Conservation (phyloP, 306 rosid species). For the Cajanus cajan region DNA sequence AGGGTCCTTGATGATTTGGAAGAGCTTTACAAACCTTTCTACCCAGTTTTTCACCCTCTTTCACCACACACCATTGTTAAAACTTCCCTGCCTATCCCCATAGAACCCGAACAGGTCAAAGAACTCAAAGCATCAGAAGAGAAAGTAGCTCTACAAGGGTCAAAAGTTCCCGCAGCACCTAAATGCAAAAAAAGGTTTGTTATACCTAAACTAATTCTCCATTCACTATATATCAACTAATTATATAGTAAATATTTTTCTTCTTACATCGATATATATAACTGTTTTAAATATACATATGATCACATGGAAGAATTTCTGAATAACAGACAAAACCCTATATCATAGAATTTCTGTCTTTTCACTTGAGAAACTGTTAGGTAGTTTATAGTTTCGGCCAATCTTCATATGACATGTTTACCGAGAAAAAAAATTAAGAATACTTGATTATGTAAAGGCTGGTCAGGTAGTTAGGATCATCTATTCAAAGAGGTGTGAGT, state of each 20-base stretch:
- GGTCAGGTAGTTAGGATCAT: no score
- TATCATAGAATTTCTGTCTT: neutral
- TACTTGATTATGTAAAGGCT: no score
- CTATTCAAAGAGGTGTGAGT: no score
- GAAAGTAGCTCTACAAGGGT: constrained; percentile 25
- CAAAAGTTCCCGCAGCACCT: constrained; percentile 24
- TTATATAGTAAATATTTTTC: neutral
- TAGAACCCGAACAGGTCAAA: constrained; percentile 39
- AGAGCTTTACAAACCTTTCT: constrained; percentile 62
- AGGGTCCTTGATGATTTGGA: constrained; percentile 55
- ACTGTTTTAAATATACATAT: neutral
- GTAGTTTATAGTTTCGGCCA: no score
- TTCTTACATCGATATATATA: neutral
- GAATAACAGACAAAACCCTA: no score
- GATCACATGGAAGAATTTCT: no score
- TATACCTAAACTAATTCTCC: neutral
- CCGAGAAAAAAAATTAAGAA: no score
- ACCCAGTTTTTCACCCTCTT: constrained; percentile 46
- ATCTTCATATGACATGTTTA: no score
- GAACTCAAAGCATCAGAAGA: constrained; percentile 27
- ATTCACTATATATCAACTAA: neutral
- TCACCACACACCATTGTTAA: constrained; percentile 39
- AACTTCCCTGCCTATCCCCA: constrained; percentile 39
- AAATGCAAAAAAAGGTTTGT: constrained; percentile 54
- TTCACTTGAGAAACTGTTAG: neutral